phyloP scores from a whole-genome alignment of 768 basidiomycete genomes.

The Xerocomus spinulosus region DNA sequence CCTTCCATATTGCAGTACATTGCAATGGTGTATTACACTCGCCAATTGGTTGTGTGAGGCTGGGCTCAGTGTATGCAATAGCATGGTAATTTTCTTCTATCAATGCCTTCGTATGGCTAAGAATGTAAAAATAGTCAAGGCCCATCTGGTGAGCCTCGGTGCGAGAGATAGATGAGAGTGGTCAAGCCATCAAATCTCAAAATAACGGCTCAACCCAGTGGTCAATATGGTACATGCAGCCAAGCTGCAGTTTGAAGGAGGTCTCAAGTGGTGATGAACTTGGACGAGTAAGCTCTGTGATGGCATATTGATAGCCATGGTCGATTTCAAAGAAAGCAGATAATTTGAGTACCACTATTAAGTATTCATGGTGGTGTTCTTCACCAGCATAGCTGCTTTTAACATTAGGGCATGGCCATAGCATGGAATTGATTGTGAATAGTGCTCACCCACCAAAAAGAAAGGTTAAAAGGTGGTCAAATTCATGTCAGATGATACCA shows the following conservation, averaged over 20 bases:
- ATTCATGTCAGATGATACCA: background rate
- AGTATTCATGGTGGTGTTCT: background rate
- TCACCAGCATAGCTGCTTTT: slow-evolving; percentile 6
- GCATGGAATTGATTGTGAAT: background rate
- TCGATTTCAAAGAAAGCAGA: slow-evolving; percentile 1
- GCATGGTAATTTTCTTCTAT: background rate
- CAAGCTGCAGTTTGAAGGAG: slow-evolving; percentile 6
- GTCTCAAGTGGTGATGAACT: background rate
- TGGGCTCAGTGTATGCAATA: slow-evolving; percentile 3
- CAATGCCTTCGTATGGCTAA: background rate
- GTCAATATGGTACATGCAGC: background rate
- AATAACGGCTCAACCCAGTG: slow-evolving; percentile 10
- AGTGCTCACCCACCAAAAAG: background rate
- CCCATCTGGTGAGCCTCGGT: slow-evolving; percentile 1
- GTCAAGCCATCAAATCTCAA: background rate
- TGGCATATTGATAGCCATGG: slow-evolving; percentile 2
- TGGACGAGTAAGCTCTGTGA: background rate
- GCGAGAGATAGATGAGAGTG: slow-evolving; percentile 5
- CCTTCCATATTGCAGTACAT: background rate
- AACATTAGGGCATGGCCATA: too few relatives aligned
- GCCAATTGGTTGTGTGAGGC: background rate
- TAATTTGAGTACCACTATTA: slow-evolving; percentile 3
- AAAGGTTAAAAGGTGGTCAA: slow-evolving; percentile 1
- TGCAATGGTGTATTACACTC: background rate
- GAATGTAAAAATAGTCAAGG: background rate